phyloP scores from a whole-genome alignment of 805 yeast species.

The Candida alai region DNA sequence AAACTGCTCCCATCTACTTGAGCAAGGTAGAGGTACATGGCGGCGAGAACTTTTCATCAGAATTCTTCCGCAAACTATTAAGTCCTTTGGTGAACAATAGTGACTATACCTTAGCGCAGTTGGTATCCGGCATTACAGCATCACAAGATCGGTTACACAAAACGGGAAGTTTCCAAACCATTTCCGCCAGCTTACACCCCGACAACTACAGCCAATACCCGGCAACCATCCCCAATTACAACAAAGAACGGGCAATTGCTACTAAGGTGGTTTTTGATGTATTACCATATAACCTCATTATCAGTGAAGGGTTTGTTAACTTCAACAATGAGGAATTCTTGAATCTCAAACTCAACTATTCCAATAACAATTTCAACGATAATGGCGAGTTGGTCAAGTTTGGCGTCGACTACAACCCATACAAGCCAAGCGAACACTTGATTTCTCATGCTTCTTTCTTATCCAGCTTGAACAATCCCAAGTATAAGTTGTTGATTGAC shows the following conservation, averaged over 20 bases:
- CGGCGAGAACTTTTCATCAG: slow-evolving; percentile 42
- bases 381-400: slow-evolving; percentile 51
- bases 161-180: slow-evolving; percentile 44
- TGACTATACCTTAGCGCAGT: slow-evolving; percentile 41
- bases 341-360: slow-evolving; percentile 35
- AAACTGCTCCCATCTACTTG: slow-evolving; percentile 33
- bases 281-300: slow-evolving; percentile 33
- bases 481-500: slow-evolving; percentile 37
- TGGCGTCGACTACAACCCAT: slow-evolving; percentile 46
- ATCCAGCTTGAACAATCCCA: slow-evolving; percentile 45
- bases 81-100: slow-evolving; percentile 38
- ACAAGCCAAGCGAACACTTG: slow-evolving; percentile 46
- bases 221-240: slow-evolving; percentile 21
- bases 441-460: slow-evolving; percentile 42
- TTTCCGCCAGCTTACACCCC: slow-evolving; percentile 37
- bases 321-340: slow-evolving; percentile 36
- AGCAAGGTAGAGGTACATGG: slow-evolving; percentile 37
- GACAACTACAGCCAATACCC: slow-evolving; percentile 32
- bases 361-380: slow-evolving; percentile 44
- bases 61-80: slow-evolving; percentile 44
- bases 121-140: slow-evolving; percentile 29
- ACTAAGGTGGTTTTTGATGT: slow-evolving; percentile 44
- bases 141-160: slow-evolving; percentile 33
- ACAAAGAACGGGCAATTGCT: slow-evolving; percentile 39
- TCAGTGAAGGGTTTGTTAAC: slow-evolving; percentile 31